Evolutionary conservation across 192 early-diverging fungal species (phyloP).

Genomic region (Haplosporangium gracile): DNA sequence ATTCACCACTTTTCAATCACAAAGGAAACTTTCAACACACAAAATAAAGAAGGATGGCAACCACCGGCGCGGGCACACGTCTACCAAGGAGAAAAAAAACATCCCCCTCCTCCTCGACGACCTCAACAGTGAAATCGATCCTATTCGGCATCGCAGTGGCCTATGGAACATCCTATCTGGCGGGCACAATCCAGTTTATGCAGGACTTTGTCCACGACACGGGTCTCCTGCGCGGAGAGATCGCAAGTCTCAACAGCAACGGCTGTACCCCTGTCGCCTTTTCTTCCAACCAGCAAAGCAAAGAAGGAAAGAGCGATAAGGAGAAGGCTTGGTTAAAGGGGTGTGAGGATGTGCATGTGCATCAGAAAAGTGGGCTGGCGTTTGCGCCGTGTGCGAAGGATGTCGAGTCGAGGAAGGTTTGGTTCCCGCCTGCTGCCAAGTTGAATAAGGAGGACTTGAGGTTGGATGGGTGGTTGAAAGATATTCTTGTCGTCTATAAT

Average conservation of each 20-base stretch:
- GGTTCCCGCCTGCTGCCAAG: slow-evolving; percentile 44
- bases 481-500: slow-evolving; percentile 62
- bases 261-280: slow-evolving; percentile 6
- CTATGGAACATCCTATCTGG: not conserved
- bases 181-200: not conserved
- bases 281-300: not conserved
- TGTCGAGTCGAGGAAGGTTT: slow-evolving; percentile 53
- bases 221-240: not conserved
- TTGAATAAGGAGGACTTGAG: not conserved
- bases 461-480: slow-evolving; percentile 23
- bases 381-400: slow-evolving; percentile 63
- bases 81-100: not conserved
- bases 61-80: not conserved
- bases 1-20: not conserved
- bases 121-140: not conserved
- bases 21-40: not conserved
- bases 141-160: not conserved
- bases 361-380: slow-evolving; percentile 58
- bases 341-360: slow-evolving; percentile 67
- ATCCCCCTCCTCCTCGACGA: not conserved
- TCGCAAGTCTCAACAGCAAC: not conserved
- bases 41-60: not conserved
- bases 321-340: slow-evolving; percentile 34
- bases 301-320: not conserved
- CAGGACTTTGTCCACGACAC: not conserved